Conservation (phyloP, 208 protist genomes). For the Leishmania tarentolae region DNA sequence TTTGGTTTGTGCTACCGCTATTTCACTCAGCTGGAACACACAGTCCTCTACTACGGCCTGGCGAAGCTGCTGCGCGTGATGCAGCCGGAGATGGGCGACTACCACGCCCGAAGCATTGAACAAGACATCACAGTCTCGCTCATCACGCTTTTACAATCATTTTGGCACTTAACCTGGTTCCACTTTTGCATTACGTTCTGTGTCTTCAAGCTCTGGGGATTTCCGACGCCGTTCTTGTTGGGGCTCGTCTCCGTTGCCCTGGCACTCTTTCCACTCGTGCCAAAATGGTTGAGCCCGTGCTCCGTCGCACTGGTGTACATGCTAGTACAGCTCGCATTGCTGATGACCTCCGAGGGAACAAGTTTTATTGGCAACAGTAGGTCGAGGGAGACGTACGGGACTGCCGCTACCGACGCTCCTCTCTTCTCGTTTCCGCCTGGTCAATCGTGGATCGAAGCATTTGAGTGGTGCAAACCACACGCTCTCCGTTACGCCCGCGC, state of each 20-base stretch:
- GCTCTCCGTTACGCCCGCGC: slow-evolving; percentile 26
- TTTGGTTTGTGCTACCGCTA: slow-evolving; percentile 65
- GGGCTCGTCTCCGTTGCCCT: slow-evolving; percentile 52
- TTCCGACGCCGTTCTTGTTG: slow-evolving; percentile 54
- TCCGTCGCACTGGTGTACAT: slow-evolving; percentile 34
- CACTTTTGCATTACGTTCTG: slow-evolving; percentile 75
- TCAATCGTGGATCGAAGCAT: slow-evolving; percentile 10
- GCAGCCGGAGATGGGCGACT: slow-evolving; percentile 49
- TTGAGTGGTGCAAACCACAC: slow-evolving; percentile 23
- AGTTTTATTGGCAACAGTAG: background rate
- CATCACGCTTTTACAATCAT: slow-evolving; percentile 65
- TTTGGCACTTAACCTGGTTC: slow-evolving; percentile 78
- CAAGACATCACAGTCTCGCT: slow-evolving; percentile 68
- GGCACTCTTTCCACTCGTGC: slow-evolving; percentile 66
- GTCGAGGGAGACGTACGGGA: background rate
- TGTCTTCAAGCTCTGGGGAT: slow-evolving; percentile 44
- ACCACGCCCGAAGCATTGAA: slow-evolving; percentile 65
- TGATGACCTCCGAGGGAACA: slow-evolving; percentile 13
- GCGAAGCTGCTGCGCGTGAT: slow-evolving; percentile 57
- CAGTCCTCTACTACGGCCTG: slow-evolving; percentile 73
- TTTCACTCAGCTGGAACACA: slow-evolving; percentile 68
- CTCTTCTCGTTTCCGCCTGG: slow-evolving; percentile 11
- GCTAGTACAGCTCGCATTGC: slow-evolving; percentile 17
- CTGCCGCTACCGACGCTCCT: background rate
- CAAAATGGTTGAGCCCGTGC: slow-evolving; percentile 61